Evolutionary conservation across 2,329 filamentous ascomycete genomes (phyloP).

Genomic region (Trichothecium sympodiale): DNA sequence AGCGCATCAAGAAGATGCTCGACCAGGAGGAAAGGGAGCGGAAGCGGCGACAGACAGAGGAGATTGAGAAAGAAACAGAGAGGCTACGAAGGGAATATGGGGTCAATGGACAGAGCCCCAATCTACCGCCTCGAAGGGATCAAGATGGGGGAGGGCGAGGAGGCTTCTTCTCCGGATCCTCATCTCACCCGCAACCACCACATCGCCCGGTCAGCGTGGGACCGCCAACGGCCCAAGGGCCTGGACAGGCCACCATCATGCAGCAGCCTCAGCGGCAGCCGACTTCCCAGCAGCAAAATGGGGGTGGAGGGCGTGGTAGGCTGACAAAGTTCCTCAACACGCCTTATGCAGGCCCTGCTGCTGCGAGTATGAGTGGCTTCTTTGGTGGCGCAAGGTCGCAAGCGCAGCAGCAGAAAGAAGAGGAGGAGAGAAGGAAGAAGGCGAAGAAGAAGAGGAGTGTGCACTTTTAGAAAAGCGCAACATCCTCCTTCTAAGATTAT

Average conservation of each 20-base stretch:
- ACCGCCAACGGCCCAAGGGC: slow-evolving; percentile 13
- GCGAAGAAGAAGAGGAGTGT: slow-evolving; percentile 36
- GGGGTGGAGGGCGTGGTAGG: slow-evolving; percentile 9
- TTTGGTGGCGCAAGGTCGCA: slow-evolving; percentile 15
- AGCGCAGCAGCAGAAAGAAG: slow-evolving; percentile 12
- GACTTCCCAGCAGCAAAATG: slow-evolving; percentile 7
- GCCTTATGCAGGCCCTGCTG: slow-evolving; percentile 25
- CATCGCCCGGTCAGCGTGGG: slow-evolving; percentile 38
- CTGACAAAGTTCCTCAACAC: slow-evolving; percentile 17
- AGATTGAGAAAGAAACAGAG: slow-evolving; percentile 65
- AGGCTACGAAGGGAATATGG: slow-evolving; percentile 61
- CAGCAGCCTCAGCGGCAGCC: slow-evolving; percentile 12
- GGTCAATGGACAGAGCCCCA: slow-evolving; percentile 33
- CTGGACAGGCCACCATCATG: slow-evolving; percentile 2
- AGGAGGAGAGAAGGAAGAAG: slow-evolving; percentile 29
- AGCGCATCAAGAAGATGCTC: slow-evolving; percentile 51
- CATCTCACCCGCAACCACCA: slow-evolving; percentile 21
- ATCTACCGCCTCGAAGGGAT: slow-evolving; percentile 20
- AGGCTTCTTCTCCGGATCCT: slow-evolving; percentile 7
- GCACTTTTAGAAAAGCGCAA: slow-evolving; percentile 22
- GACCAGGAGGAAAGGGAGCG: slow-evolving; percentile 57
- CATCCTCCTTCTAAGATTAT: no score
- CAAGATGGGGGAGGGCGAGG: slow-evolving; percentile 9
- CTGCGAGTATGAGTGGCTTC: slow-evolving; percentile 34
- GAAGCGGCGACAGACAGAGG: slow-evolving; percentile 17